phyloP scores from a whole-genome alignment of 306 rosid genomes.

The Prinsepia uniflora region DNA sequence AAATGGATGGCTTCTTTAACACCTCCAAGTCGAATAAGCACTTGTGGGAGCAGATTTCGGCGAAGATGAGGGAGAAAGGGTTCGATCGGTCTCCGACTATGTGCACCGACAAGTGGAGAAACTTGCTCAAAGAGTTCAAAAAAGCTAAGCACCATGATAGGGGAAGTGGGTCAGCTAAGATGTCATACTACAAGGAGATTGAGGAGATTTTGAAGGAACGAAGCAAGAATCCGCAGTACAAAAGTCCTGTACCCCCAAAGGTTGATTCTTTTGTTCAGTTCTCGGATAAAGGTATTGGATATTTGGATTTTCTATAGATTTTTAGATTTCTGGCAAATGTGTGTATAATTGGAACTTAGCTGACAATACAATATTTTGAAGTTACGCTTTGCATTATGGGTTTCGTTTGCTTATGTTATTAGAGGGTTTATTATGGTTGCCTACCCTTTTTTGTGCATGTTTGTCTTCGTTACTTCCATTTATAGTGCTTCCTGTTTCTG shows the following conservation, averaged over 20 bases:
- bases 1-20: slow-evolving; percentile 72
- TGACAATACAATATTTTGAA: too few species aligned
- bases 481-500: neutral
- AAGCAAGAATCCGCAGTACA: slow-evolving; percentile 50
- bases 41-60: slow-evolving; percentile 87
- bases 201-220: slow-evolving; percentile 82
- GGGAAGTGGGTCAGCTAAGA: slow-evolving; percentile 79
- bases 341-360: too few species aligned
- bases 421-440: neutral
- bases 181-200: slow-evolving; percentile 86
- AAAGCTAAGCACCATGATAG: slow-evolving; percentile 74
- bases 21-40: slow-evolving; percentile 91
- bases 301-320: neutral
- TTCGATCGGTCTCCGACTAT: slow-evolving; percentile 90
- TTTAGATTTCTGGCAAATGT: neutral
- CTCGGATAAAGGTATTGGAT: slow-evolving; percentile 57
- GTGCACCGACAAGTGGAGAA: slow-evolving; percentile 99
- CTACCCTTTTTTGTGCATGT: neutral
- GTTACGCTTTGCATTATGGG: too few species aligned
- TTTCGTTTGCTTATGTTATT: neutral
- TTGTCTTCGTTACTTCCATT: neutral
- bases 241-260: slow-evolving; percentile 61
- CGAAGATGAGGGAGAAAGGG: slow-evolving; percentile 84
- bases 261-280: slow-evolving; percentile 83
- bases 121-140: slow-evolving; percentile 87